phyloP scores from a whole-genome alignment of 805 yeast species.

The Candida ovalis region DNA sequence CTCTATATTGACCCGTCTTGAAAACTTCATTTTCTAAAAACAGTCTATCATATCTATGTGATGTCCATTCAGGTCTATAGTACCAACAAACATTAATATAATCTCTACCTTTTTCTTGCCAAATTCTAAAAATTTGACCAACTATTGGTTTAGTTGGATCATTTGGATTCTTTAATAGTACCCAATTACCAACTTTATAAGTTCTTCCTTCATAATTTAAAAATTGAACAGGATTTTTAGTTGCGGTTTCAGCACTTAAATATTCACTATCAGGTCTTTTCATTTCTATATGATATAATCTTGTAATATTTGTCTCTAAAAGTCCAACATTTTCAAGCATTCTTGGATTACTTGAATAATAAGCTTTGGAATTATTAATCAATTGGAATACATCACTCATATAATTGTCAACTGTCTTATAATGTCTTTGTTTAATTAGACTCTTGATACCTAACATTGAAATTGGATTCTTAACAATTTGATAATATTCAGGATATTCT shows the following conservation, averaged over 20 bases:
- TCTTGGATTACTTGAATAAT: slow-evolving; percentile 53
- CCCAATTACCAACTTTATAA: slow-evolving; percentile 94
- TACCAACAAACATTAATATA: slow-evolving; percentile 98
- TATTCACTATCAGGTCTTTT: slow-evolving; percentile 80
- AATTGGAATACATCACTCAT: slow-evolving; percentile 72
- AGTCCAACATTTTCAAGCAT: slow-evolving; percentile 58
- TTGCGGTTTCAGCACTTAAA: slow-evolving; percentile 50
- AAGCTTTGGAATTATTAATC: slow-evolving; percentile 69
- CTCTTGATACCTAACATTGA: slow-evolving; percentile 71
- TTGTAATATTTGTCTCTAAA: slow-evolving; percentile 59
- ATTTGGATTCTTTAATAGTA: slow-evolving; percentile 79
- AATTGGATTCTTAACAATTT: slow-evolving; percentile 53
- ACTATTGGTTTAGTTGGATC: slow-evolving; percentile 88
- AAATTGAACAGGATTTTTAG: slow-evolving; percentile 64
- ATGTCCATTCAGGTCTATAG: slow-evolving; percentile 96
- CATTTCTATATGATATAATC: slow-evolving; percentile 62
- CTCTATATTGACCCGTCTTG: slow-evolving; percentile 95
- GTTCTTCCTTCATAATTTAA: slow-evolving; percentile 71
- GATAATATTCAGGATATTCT: slow-evolving; percentile 51
- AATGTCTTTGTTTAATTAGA: slow-evolving; percentile 81
- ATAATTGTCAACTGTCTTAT: slow-evolving; percentile 70
- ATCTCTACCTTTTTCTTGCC: slow-evolving; percentile 82
- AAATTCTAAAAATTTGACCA: slow-evolving; percentile 88
- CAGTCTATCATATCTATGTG: slow-evolving; percentile 83
- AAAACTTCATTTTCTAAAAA: slow-evolving; percentile 94